These are phyloP conservation scores for Saturnispora zaruensis DNA, from an alignment of 805 yeast species.

Conservation along the genomic window DNA sequence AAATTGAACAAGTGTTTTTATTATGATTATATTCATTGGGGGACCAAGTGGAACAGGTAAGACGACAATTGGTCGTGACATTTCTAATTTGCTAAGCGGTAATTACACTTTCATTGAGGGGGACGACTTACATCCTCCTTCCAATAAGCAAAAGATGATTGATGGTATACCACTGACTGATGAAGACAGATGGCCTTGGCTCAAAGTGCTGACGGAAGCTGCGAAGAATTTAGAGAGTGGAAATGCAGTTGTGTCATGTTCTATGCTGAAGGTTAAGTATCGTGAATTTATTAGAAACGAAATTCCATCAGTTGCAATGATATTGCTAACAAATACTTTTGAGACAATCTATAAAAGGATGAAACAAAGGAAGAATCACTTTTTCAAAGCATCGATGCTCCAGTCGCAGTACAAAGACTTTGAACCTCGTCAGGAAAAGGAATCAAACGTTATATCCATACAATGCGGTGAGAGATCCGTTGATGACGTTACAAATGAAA, in stretches of 20 bases:
- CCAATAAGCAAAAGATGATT: conserved; percentile 77
- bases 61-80: conserved; percentile 60
- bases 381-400: conserved; percentile 82
- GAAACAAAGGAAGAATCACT: conserved; percentile 60
- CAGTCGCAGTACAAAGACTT: conserved; percentile 66
- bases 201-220: conserved; percentile 38
- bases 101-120: conserved; percentile 60
- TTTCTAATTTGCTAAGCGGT: conserved; percentile 32
- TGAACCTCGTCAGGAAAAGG: conserved; percentile 48
- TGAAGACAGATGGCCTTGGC: conserved; percentile 92
- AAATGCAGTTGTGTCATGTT: conserved; percentile 64
- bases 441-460: conserved; percentile 14
- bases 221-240: conserved; percentile 30
- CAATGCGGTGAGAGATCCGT: conserved; percentile 18
- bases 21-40: conserved; percentile 48
- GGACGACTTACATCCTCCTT: conserved; percentile 62
- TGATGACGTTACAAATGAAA: conserved; percentile 13
- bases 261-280: conserved; percentile 70
- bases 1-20: neutral
- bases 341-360: conserved; percentile 58
- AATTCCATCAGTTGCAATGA: conserved; percentile 30
- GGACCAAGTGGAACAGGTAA: conserved; percentile 98
- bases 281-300: conserved; percentile 48
- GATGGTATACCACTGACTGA: conserved; percentile 74
- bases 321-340: conserved; percentile 58